Conservation (phyloP, 208 protist genomes). For the Acanthamoeba culbertsoni region DNA sequence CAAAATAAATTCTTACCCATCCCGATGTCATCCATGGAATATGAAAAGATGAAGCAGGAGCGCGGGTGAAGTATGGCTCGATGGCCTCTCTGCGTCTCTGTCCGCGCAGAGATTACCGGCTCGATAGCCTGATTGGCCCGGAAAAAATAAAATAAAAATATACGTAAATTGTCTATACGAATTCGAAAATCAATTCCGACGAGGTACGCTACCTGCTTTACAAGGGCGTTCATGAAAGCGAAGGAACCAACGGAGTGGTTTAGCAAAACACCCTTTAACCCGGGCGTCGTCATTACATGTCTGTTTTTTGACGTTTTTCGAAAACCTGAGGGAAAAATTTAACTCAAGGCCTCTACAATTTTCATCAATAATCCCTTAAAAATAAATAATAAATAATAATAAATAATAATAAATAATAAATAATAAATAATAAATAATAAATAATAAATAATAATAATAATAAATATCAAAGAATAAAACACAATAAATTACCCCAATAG, state of each 20-base stretch:
- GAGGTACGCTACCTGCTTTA: conserved; percentile 32
- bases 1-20: not conserved
- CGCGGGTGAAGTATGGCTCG: not conserved
- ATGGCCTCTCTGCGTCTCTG: not conserved
- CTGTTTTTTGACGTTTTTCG: not conserved
- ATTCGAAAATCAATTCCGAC: not conserved
- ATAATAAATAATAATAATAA: not conserved
- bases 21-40: conserved; percentile 29
- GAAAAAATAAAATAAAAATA: not conserved
- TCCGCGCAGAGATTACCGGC: not conserved
- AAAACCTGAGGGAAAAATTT: not conserved
- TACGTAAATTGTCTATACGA: not conserved
- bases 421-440: not conserved
- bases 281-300: not conserved
- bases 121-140: not conserved
- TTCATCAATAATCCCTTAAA: not conserved
- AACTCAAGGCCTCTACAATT: not conserved
- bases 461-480: not conserved
- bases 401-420: too few species aligned
- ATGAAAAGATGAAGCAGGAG: not conserved
- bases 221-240: not conserved
- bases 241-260: not conserved
- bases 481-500: not conserved
- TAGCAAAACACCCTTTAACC: not conserved
- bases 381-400: too few species aligned